Conservation (phyloP, 106 monocot genomes). For the Platanthera zijinensis region DNA sequence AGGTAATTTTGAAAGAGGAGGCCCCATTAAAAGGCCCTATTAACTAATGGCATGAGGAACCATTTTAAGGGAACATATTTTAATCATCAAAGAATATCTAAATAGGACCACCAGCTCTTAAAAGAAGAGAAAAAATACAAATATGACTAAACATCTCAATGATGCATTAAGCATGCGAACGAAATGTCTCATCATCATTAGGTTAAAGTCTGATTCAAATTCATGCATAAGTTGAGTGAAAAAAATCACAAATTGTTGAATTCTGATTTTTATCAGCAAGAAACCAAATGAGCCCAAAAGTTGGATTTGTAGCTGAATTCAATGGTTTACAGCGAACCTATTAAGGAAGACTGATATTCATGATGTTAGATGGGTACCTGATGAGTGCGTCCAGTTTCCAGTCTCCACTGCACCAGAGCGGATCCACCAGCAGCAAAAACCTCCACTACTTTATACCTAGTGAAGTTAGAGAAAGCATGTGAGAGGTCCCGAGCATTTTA, state of each 20-base stretch:
- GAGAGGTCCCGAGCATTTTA: neutral
- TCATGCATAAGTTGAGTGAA: neutral
- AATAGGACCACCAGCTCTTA: too few relatives aligned
- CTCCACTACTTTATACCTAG: slow-evolving; percentile 79
- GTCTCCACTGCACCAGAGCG: slow-evolving; percentile 78
- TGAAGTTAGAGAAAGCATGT: slow-evolving; percentile 7
- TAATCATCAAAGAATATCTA: too few relatives aligned
- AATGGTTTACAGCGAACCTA: neutral
- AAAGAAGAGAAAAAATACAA: neutral
- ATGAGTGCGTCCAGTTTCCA: slow-evolving; percentile 96
- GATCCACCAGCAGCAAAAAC: slow-evolving; percentile 55
- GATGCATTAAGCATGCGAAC: neutral
- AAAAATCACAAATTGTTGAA: too few relatives aligned
- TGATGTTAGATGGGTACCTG: slow-evolving; percentile 43
- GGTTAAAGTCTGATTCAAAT: neutral
- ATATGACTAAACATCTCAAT: neutral
- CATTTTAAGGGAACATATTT: too few relatives aligned
- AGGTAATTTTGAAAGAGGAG: too few relatives aligned
- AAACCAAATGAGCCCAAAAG: too few relatives aligned
- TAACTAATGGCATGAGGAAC: too few relatives aligned
- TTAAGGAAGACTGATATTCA: neutral
- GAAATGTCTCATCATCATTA: neutral
- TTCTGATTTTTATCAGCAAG: too few relatives aligned
- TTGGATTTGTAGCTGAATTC: neutral
- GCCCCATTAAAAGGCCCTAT: too few relatives aligned